Percentiles rank a stretch among this genome's conserved stretches.
Conservation (phyloP, 2,329 filamentous ascomycete genomes). For the Sphaceloma murrayae region DNA sequence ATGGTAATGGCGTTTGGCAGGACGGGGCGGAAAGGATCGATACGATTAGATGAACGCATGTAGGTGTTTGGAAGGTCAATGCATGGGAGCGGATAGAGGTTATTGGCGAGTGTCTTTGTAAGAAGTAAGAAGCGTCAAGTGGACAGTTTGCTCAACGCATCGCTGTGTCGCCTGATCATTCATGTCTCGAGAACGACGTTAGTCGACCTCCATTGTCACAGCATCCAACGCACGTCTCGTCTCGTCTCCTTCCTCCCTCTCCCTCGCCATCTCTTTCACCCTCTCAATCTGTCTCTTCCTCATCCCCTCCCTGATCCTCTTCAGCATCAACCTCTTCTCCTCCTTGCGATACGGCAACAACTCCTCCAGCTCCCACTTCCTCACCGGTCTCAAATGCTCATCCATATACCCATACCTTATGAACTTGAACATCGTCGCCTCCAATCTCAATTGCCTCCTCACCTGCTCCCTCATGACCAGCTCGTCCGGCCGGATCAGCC, state of each 20-base stretch:
- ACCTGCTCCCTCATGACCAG: slow-evolving; percentile 49
- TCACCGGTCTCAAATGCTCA: slow-evolving; percentile 41
- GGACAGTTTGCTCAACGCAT: too few relatives aligned
- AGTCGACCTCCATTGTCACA: too few relatives aligned
- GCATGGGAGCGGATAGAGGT: neutral
- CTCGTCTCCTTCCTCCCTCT: too few relatives aligned
- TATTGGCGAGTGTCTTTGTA: too few relatives aligned
- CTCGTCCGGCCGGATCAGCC: slow-evolving; percentile 48
- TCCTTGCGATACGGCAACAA: slow-evolving; percentile 27
- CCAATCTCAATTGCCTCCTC: slow-evolving; percentile 44
- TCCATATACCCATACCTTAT: slow-evolving; percentile 55
- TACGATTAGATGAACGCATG: neutral
- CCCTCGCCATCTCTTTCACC: too few relatives aligned
- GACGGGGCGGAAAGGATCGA: neutral
- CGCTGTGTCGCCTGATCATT: too few relatives aligned
- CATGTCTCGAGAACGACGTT: too few relatives aligned
- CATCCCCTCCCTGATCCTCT: neutral
- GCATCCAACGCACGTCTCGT: too few relatives aligned
- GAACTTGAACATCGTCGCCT: slow-evolving; percentile 47
- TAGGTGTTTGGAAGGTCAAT: neutral
- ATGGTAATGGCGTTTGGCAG: neutral
- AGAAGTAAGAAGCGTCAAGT: too few relatives aligned
- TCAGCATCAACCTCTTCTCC: slow-evolving; percentile 1
- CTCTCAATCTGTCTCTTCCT: too few relatives aligned
- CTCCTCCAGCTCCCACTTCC: slow-evolving; percentile 40